Evolutionary conservation across 768 basidiomycete species (phyloP), one percentile per base, ranked within the genome.

Genomic region (Pulveroboletus sp.): DNA sequence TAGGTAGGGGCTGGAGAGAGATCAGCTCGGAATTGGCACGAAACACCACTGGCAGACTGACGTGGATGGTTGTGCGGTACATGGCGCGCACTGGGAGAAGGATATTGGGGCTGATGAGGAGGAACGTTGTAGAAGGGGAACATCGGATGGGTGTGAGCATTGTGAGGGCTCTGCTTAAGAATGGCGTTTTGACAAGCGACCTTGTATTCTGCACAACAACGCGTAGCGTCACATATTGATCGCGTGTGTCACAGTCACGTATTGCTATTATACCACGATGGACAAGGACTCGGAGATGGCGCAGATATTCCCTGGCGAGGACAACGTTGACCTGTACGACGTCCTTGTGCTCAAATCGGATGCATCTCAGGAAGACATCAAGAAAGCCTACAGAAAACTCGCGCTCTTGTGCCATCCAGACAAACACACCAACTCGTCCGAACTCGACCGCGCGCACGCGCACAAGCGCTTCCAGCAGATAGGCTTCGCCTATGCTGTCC

Each of bases 401-500:
- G 94, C 94, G 5, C 81, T 98, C 24, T 57, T 77, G 40, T 79
- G 80, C 65, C 94, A 98, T 58, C 95, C 95, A 7, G 95, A 99
- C 73, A 97, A 97, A 63, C 88, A 93, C 58, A 70, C 81, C 36
- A 68, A 73, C 7, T 74, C 83, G 23, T 71, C 68, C 40, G 83
- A 84, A 19, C 73, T 71, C 25, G 79, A 80, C 21, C 85, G 82
- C 65, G 77, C 80, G 29, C 77, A 80, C 54, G 84, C 87, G 59
- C 82, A 80, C n/a, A 74, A 69, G 54, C 86, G 86, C 67, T 95
- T 97, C 63, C 91, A 93, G 58, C 91, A 94, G 61, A 79, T 98
- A 56, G 92, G 95, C 1, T 97, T 94, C 61, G 91, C 95, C 10
- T 99, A 97, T 68, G 77, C 90, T 1, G 84, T 98, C 0, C 74